Evolutionary conservation across 2,329 filamentous ascomycete species (phyloP).

Genomic region (Fusarium luffae): DNA sequence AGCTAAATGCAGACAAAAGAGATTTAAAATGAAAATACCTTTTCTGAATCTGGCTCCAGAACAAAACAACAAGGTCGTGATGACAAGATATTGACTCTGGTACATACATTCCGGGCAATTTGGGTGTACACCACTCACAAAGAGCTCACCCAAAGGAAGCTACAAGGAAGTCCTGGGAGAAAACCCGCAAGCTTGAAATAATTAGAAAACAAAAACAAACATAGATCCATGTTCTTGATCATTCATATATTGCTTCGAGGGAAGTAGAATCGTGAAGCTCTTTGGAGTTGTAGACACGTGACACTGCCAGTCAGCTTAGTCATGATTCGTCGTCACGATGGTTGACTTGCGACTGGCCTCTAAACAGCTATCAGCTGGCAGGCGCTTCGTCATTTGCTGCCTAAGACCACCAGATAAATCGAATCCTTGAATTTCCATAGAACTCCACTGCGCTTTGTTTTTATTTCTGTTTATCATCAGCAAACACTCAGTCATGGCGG

Average conservation of each 20-base stretch:
- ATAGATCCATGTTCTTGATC: background rate
- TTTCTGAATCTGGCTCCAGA: background rate
- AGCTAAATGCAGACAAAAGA: background rate
- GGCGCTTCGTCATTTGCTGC: constrained; percentile 41
- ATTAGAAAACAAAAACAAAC: background rate
- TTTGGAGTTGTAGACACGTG: constrained; percentile 16
- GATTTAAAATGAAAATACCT: background rate
- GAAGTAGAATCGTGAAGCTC: too few relatives aligned
- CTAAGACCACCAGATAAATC: constrained; percentile 18
- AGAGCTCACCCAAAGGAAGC: background rate
- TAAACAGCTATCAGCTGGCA: constrained; percentile 13
- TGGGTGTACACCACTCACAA: background rate
- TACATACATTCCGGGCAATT: background rate
- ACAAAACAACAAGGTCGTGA: background rate
- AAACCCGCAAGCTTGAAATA: background rate
- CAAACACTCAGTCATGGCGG: constrained; percentile 49
- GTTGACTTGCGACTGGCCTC: constrained; percentile 37
- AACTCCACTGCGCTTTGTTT: background rate
- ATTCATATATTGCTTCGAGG: fast-evolving
- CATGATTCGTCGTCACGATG: constrained; percentile 37
- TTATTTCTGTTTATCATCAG: background rate
- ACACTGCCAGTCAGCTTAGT: constrained; percentile 36
- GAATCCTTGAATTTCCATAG: background rate
- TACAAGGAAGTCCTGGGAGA: too few relatives aligned
- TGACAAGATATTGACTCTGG: background rate